Conservation (phyloP, 2,329 filamentous ascomycete genomes). For the Fusarium compactum region DNA sequence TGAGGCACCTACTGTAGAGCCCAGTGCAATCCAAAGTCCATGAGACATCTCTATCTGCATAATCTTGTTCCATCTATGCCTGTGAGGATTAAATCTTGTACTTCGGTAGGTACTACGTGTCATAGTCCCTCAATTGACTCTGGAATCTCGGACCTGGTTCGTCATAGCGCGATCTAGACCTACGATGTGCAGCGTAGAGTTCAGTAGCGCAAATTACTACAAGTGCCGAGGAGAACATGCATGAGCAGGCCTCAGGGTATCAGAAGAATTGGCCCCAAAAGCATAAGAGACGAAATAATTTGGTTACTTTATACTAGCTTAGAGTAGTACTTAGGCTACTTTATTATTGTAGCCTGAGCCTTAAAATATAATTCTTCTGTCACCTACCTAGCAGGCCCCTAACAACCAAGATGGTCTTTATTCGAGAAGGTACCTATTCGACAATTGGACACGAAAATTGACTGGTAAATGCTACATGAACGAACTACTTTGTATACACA, state of each 20-base stretch:
- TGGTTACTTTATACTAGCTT: too few relatives aligned
- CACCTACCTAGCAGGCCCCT: too few relatives aligned
- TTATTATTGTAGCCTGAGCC: too few relatives aligned
- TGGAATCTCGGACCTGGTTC: neutral
- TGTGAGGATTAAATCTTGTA: neutral
- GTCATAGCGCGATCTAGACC: neutral
- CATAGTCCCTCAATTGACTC: neutral
- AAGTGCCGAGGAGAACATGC: constrained; percentile 7
- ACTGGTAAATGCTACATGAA: neutral
- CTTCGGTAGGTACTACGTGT: neutral
- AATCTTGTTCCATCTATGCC: neutral
- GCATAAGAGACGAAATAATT: neutral
- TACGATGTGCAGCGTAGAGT: neutral
- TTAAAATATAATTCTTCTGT: too few relatives aligned
- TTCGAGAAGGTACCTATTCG: neutral
- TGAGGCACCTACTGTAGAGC: neutral
- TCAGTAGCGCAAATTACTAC: constrained; percentile 11
- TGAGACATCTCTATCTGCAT: neutral
- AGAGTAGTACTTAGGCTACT: too few relatives aligned
- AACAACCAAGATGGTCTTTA: accelerated
- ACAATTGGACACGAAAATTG: neutral
- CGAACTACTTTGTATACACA: too few relatives aligned
- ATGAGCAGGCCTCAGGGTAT: neutral
- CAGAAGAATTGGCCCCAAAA: too few relatives aligned
- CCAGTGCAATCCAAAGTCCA: neutral